Evolutionary conservation across 169 alveolate species (phyloP), one percentile per base, ranked within the genome.

Genomic region (Amoebophrya sp.): DNA sequence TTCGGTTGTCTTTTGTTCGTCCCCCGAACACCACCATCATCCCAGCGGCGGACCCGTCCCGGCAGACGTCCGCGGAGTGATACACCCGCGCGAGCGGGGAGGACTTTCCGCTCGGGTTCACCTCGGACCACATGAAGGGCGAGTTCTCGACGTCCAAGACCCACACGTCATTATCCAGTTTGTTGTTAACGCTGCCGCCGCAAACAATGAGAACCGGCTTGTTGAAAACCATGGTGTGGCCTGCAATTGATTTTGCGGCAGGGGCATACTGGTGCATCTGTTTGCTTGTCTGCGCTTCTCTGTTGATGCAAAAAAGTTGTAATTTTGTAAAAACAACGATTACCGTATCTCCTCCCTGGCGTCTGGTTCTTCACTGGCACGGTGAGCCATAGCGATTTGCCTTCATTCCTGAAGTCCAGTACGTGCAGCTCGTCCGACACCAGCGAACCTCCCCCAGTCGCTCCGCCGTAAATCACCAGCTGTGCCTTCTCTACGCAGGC

Each of bases 371-470:
- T 96, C 2, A 98, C 97, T 45, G 99, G 99, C 50, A 98, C 99
- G 5, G 98, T 96, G 96, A 98, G 97, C 99, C 99, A 98, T 89
- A 92, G 92, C 23, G 98, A 97, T 78, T 94, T 94, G 40, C 96
- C 99, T 13, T 97, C 98, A 34, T 96, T 94, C 92, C 99, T 94
- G 41, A 98, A 94, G 92, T 98, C 99, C 78, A 98, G 93, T 91
- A 98, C 95, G 92, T 97, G 97, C 41, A 98, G 94, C 96, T 98
- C 99, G 93, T 98, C 99, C 40, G 99, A 95, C n/a, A 99, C 98
- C 45, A 98, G 95, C 90, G 98, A 95, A 0, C 99, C 99, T 41
- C 99, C 99, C 39, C 99, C 99, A 29, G 99, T 98, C 38, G 99
- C 99, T 15, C 99, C 99, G 34, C 99, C 99, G 94, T 97, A 98